Evolutionary conservation across 1,139 yeast genomes (phyloP), one percentile per base, ranked within the genome.

Genomic region (Wickerhamomyces sp.): DNA sequence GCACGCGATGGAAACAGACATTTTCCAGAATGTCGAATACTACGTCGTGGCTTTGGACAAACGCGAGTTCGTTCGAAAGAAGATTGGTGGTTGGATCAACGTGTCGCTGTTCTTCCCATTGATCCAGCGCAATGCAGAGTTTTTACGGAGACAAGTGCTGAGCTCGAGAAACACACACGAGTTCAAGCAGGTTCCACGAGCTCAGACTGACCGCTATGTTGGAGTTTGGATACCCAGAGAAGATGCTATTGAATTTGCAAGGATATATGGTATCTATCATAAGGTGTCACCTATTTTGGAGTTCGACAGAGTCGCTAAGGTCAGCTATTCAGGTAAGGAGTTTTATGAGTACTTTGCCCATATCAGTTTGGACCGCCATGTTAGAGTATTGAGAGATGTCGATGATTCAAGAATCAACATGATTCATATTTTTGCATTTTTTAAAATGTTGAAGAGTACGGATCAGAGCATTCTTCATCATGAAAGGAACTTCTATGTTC

Each of bases 31-130:
- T 28, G 45, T 45, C 2, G 56, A 52, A 31, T 52, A 39, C 37
- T 50, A 52, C 25, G 15, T 46, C 10, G 44, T 40, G 22, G 32
- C 16, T 1, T n/a, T 29, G 2, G 21, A 25, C 4, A 31, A 22
- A 5, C 18, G 19, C 1, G 43, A 40, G 14, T 34, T 42, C 13
- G 19, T 44, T 5, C 39, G 58, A 26, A 35, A 44, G 17, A 54
- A 54, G 33, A 29, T 52, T 15, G 56, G 56, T 6, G 44, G 54
- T 3, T 54, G 56, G 56, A 38, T 51, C 17, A 52, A 54, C 34
- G 36, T 47, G 10, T 29, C 46, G 3, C 33, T 33, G 15, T 40
- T 46, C 32, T 19, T 36, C 1, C 38, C 41, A 0, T 22, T 49
- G 18, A 29, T 45, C 13, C 14, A 25, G 18, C 15, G 19, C n/a